Conservation (phyloP, 1,139 yeast species). For the Sugiyamaella japonica region DNA sequence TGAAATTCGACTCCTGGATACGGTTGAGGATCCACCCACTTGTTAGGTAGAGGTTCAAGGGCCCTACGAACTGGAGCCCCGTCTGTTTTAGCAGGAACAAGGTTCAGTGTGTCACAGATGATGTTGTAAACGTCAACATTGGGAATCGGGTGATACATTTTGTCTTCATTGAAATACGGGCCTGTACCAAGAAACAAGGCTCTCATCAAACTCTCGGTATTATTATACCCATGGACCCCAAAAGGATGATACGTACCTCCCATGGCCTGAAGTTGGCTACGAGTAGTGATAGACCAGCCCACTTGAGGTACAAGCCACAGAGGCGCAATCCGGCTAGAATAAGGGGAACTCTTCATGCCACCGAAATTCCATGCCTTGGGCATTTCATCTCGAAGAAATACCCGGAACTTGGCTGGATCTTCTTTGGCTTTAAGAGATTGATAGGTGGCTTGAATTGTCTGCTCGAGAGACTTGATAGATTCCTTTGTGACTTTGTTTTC, state of each 20-base stretch:
- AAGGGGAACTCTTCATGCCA: constrained; percentile 47
- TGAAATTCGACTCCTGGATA: constrained; percentile 63
- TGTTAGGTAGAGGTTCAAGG: constrained; percentile 42
- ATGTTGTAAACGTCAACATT: constrained; percentile 75
- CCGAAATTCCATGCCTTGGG: constrained; percentile 71
- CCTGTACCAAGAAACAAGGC: constrained; percentile 80
- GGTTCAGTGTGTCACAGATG: constrained; percentile 64
- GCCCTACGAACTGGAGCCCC: constrained; percentile 46
- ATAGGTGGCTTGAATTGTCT: constrained; percentile 44
- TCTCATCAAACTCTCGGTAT: constrained; percentile 74
- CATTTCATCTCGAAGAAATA: constrained; percentile 58
- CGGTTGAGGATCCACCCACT: constrained; percentile 54
- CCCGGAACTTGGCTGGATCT: constrained; percentile 44
- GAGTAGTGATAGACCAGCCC: constrained; percentile 76
- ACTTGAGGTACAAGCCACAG: constrained; percentile 81
- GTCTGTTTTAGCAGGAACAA: constrained; percentile 60
- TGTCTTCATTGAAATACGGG: constrained; percentile 60
- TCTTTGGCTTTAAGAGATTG: constrained; percentile 37
- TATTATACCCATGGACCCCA: constrained; percentile 86
- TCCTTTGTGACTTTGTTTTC: constrained; percentile 2
- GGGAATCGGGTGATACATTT: constrained; percentile 58
- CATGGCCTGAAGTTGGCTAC: constrained; percentile 51
- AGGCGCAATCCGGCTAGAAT: constrained; percentile 70
- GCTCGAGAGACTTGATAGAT: constrained; percentile 1
- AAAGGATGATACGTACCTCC: constrained; percentile 55